A percentile compares a stretch with the other conserved stretches of the same genome.
Conservation (phyloP, 108 stramenopile species). For the Thalassiosira profunda region DNA sequence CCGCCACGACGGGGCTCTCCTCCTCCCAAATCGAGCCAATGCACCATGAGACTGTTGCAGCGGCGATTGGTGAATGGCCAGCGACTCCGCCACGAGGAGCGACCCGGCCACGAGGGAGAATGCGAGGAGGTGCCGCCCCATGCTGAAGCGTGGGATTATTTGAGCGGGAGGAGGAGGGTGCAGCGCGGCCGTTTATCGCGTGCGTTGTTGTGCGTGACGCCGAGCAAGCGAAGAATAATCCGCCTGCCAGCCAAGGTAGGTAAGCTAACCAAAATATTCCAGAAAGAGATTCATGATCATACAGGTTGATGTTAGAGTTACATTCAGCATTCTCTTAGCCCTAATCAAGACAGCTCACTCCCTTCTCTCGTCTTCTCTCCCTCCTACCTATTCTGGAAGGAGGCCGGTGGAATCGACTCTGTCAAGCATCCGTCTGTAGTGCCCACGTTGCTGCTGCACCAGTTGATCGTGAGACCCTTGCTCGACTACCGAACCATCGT, state of each 20-base stretch:
- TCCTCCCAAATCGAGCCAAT: not conserved
- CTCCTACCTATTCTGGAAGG: constrained; percentile 47
- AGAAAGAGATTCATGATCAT: no score
- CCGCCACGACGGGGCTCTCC: not conserved
- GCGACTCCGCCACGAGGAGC: constrained; percentile 14
- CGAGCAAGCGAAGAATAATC: no score
- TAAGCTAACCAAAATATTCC: no score
- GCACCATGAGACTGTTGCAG: not conserved
- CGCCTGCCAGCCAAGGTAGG: no score
- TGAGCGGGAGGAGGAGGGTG: no score
- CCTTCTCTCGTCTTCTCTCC: no score
- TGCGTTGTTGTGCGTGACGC: no score
- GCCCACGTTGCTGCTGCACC: constrained; percentile 37
- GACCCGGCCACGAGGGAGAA: constrained; percentile 15
- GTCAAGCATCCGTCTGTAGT: constrained; percentile 57
- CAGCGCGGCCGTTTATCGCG: no score
- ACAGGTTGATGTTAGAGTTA: no score
- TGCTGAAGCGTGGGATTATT: no score
- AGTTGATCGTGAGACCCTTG: constrained; percentile 87
- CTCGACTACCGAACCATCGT: constrained; percentile 73
- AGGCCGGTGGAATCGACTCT: constrained; percentile 45
- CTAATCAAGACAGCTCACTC: no score
- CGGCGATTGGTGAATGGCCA: constrained; percentile 11
- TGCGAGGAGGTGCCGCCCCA: constrained; percentile 19
- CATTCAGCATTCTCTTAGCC: no score